Evolutionary conservation across 2,329 filamentous ascomycete species (phyloP).

Genomic region (Nemania abortiva): DNA sequence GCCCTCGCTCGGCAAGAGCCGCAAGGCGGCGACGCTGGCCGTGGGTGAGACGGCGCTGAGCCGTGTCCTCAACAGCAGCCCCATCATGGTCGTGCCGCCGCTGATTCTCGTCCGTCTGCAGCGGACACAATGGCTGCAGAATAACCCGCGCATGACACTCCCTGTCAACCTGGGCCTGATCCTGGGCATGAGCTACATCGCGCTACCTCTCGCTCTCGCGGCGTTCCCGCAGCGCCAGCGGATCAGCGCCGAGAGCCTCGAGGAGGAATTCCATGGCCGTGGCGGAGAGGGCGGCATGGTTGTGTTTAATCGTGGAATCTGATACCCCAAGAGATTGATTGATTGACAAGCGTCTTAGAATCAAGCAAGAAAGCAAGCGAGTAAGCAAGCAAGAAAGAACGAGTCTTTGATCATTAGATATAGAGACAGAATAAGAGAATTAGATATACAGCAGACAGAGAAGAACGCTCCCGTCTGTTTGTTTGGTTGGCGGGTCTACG

Average conservation of each 20-base stretch:
- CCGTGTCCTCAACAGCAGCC: constrained; percentile 91
- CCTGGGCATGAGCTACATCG: constrained; percentile 85
- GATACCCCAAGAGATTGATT: constrained; percentile 38
- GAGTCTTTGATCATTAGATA: constrained; percentile 9
- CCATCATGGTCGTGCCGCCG: constrained; percentile 96
- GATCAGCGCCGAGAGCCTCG: constrained; percentile 79
- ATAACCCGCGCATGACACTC: constrained; percentile 79
- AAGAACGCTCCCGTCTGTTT: not conserved
- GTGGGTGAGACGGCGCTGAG: constrained; percentile 94
- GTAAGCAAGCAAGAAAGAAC: not conserved
- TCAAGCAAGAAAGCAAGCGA: not conserved
- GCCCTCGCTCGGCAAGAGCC: constrained; percentile 83
- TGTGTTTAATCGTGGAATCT: constrained; percentile 98
- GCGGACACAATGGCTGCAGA: constrained; percentile 83
- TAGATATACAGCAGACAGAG: not conserved
- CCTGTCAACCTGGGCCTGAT: constrained; percentile 91
- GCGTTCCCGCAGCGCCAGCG: constrained; percentile 93
- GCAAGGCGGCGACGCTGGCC: constrained; percentile 87
- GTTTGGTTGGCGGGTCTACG: not conserved
- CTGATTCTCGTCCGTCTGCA: constrained; percentile 87
- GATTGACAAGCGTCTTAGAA: constrained; percentile 5
- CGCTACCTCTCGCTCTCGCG: constrained; percentile 87
- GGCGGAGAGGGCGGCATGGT: constrained; percentile 85
- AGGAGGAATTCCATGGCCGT: constrained; percentile 85
- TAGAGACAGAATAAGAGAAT: constrained; percentile 8